Base-by-base conservation (phyloP, 306 rosid genomes). In the Senna tora region DNA sequence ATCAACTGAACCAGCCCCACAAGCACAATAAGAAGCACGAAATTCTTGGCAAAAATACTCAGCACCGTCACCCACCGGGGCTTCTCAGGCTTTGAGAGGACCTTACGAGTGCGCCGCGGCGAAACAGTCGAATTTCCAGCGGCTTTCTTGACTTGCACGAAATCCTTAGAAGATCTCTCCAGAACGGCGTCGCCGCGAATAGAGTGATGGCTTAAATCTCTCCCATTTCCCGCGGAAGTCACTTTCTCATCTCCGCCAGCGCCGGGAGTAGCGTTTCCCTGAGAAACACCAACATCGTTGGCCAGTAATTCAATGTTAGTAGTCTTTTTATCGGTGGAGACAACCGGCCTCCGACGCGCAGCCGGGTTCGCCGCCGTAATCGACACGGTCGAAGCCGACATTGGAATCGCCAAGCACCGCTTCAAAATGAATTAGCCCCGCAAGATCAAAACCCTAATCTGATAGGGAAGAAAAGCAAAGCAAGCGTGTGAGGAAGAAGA, bases 301-400 rank as follows among this genome's bases (percentile, higher is more conserved):
- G 84, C 77, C 43, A 85, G 81, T 57, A 95, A 66, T 65, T 91
- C 97, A 25, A 91, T 56, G 77, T 62, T 85, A n/a, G 81, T 66
- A 1, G 88, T 51, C 75, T 80, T 88, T 74, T 76, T 89, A 28
- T 91, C 96, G 73, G 80, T 28, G 19, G 66, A 71, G 59, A 85
- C 73, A 2, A 87, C 92, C 0, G 96, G 77, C n/a, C 96, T 84
- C 72, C 97, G 91, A 57, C 99, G 96, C 33, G 90, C 45, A 64
- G 86, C 80, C 75, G 97, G 96, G 76, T 83, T 89, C 61, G 96
- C 88, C 76, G 96, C 96, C 84, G 97, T 87, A 50, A 92, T 88
- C 7, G 99, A 91, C 12, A 89, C 90, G 47, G 96, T 89, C 78
- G 99, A 91, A 76, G 99, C 96, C 75, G 99, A 91, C 99, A 95